Conservation (phyloP, 352 stramenopile genomes). For the Blastocystis sp. region DNA sequence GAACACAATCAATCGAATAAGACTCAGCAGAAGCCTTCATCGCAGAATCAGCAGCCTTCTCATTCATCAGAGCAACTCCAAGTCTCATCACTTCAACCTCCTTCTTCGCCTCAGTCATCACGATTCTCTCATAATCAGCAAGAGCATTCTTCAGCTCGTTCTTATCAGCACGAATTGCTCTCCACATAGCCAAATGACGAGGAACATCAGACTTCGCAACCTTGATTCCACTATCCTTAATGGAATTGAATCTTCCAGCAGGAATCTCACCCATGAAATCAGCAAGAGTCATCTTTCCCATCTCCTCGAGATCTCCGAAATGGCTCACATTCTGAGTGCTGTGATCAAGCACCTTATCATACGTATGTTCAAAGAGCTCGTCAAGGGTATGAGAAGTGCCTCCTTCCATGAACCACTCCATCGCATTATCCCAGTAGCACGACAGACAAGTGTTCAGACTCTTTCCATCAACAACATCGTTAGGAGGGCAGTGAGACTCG, state of each 20-base stretch:
- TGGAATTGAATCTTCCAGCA: background rate
- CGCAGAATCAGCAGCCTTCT: slow-evolving; percentile 41
- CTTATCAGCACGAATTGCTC: slow-evolving; percentile 45
- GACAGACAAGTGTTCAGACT: slow-evolving; percentile 22
- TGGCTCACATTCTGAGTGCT: slow-evolving; percentile 42
- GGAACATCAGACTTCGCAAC: slow-evolving; percentile 13
- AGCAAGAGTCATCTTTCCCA: background rate
- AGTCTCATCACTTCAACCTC: slow-evolving; percentile 56
- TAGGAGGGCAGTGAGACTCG: slow-evolving; percentile 69
- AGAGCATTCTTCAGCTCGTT: background rate
- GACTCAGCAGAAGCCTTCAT: slow-evolving; percentile 15
- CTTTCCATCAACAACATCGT: slow-evolving; percentile 56
- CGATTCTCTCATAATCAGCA: background rate
- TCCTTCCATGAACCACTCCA: slow-evolving; percentile 51
- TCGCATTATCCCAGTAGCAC: slow-evolving; percentile 53
- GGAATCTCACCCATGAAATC: slow-evolving; percentile 35
- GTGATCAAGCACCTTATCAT: background rate
- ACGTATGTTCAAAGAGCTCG: slow-evolving; percentile 16
- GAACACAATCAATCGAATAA: slow-evolving; percentile 16
- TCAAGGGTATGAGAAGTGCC: slow-evolving; percentile 22
- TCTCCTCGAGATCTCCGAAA: slow-evolving; percentile 24
- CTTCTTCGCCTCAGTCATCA: slow-evolving; percentile 32
- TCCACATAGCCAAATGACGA: slow-evolving; percentile 54
- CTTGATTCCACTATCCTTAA: background rate
- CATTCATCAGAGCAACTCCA: slow-evolving; percentile 26